A percentile compares a stretch with the other conserved stretches of the same genome.
Conservation (phyloP, 139 green algal genomes). For the Protoeuglena noctilucae region DNA sequence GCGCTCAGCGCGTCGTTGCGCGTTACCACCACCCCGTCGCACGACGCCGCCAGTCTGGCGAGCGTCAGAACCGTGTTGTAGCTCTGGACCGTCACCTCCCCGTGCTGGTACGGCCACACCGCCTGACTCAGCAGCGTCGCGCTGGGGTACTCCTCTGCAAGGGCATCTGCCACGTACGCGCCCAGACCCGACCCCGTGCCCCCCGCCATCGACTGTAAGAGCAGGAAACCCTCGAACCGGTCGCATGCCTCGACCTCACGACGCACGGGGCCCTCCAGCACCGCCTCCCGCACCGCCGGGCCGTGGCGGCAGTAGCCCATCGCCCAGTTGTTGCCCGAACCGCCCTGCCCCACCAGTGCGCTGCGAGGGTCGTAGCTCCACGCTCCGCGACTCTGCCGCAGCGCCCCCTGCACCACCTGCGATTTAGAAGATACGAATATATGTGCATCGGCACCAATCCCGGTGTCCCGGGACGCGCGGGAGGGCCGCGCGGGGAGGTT, state of each 20-base stretch:
- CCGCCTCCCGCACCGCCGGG: constrained; percentile 12
- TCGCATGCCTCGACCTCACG: constrained; percentile 46
- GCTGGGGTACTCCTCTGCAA: constrained; percentile 39
- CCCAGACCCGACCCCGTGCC: constrained; percentile 67
- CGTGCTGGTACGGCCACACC: constrained; percentile 54
- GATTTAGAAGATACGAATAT: too few species aligned
- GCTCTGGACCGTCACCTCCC: constrained; percentile 59
- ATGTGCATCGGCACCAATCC: too few species aligned
- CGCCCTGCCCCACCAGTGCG: constrained; percentile 33
- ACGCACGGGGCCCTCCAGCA: constrained; percentile 17
- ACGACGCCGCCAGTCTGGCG: constrained; percentile 28
- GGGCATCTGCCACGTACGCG: constrained; percentile 36
- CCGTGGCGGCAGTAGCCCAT: constrained; percentile 48
- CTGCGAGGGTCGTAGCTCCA: constrained; percentile 35
- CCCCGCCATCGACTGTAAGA: constrained; percentile 57
- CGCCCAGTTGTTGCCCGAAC: constrained; percentile 76
- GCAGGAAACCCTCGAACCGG: constrained; percentile 48
- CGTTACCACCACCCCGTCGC: constrained; percentile 20
- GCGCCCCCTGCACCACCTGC: too few species aligned
- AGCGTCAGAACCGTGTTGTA: constrained; percentile 74
- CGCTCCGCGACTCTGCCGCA: not conserved
- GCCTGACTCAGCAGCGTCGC: constrained; percentile 50
- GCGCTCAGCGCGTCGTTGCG: constrained; percentile 40
- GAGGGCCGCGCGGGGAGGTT: too few species aligned
- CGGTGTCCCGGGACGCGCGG: too few species aligned